A percentile compares a stretch with the other conserved stretches of the same genome.
Evolutionary conservation across 2,329 filamentous ascomycete genomes (phyloP).

Genomic region (Grosmannia serpens): DNA sequence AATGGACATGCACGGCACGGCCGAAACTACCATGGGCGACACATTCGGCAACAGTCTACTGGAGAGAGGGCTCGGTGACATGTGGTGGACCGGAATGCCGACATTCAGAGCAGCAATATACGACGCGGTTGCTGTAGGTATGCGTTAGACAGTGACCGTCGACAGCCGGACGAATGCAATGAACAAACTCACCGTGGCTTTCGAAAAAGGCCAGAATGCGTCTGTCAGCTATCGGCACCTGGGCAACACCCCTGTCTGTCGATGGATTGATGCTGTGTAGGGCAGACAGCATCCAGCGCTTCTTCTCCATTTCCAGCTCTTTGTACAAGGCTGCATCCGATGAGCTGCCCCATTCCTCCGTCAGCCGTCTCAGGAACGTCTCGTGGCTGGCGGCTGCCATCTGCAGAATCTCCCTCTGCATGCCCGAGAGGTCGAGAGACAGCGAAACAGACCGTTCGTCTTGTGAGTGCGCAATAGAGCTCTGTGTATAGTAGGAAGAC

Average conservation of each 20-base stretch:
- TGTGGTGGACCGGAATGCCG: slow-evolving; percentile 29
- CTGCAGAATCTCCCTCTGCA: slow-evolving; percentile 41
- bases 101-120: slow-evolving; percentile 36
- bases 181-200: slow-evolving; percentile 29
- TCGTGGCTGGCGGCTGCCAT: slow-evolving; percentile 43
- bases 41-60: slow-evolving; percentile 26
- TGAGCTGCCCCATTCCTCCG: slow-evolving; percentile 37
- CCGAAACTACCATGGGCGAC: slow-evolving; percentile 26
- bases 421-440: slow-evolving; percentile 22
- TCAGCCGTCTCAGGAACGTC: slow-evolving; percentile 42
- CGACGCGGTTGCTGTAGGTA: slow-evolving; percentile 32
- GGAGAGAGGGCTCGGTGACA: slow-evolving; percentile 31
- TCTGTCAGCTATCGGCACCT: slow-evolving; percentile 4
- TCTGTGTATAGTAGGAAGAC: not conserved
- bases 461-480: not conserved
- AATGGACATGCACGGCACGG: slow-evolving; percentile 22
- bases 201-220: slow-evolving; percentile 40
- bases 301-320: slow-evolving; percentile 33
- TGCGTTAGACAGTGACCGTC: not conserved
- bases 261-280: slow-evolving; percentile 35
- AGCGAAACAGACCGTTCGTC: slow-evolving; percentile 12
- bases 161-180: not conserved
- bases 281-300: slow-evolving; percentile 23
- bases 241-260: slow-evolving; percentile 8
- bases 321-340: slow-evolving; percentile 37